Evolutionary conservation across 2,329 filamentous ascomycete genomes (phyloP).

Genomic region (Lecanicillium sp.): DNA sequence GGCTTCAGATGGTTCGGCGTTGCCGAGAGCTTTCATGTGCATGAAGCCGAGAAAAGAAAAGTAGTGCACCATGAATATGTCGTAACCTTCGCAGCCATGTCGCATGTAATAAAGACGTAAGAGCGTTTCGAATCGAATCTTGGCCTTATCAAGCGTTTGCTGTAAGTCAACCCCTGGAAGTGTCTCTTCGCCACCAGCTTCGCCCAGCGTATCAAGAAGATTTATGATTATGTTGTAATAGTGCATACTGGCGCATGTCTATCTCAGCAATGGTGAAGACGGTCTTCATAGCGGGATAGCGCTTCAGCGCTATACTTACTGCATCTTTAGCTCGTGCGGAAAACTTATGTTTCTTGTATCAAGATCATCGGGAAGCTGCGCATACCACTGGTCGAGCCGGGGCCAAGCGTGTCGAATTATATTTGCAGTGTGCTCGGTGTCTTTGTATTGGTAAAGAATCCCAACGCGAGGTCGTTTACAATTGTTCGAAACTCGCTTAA

Average conservation of each 20-base stretch:
- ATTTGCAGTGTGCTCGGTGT: neutral
- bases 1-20: neutral
- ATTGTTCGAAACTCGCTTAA: neutral
- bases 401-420: neutral
- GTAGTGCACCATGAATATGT: neutral
- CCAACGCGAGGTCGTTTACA: neutral
- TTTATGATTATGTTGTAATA: neutral
- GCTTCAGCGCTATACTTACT: neutral
- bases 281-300: neutral
- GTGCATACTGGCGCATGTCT: neutral
- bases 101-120: neutral
- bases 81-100: neutral
- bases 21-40: neutral
- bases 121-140: neutral
- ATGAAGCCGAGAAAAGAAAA: neutral
- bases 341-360: neutral
- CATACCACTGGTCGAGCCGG: neutral
- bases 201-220: neutral
- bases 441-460: neutral
- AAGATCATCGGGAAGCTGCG: neutral
- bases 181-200: neutral
- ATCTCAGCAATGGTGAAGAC: neutral
- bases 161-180: neutral
- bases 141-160: neutral
- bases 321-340: neutral